Evolutionary conservation across 2,329 filamentous ascomycete genomes (phyloP), one percentile per base, ranked within the genome.

Genomic region (Exophiala calicioides): DNA sequence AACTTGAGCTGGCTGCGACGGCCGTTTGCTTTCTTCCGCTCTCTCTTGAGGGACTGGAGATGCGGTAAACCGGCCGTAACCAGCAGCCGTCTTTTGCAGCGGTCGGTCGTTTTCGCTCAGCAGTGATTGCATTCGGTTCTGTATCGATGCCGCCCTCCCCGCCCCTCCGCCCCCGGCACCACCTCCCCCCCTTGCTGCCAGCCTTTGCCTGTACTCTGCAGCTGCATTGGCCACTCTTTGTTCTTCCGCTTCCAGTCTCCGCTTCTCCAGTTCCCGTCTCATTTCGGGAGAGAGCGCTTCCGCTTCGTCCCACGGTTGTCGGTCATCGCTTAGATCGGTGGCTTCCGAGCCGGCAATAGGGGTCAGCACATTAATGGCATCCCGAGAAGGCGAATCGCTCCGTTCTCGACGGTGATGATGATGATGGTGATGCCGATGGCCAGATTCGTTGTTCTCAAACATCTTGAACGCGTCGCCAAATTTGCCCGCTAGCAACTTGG

Each of bases 391-490:
- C 68, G 76, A 67, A 66, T 74, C 50, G 62, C 75, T 55, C 69
- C 76, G 53, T 24, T 56, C 58, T 62, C 31, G 58, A 60, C 56
- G 51, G 79, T 1, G 75, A 71, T 10, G 73, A 73, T 49, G 8
- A 47, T 50, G 35, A 10, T 48, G 39, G 21, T 34, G 20, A 9
- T 41, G 35, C n/a, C n/a, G n/a, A 15, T 37, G 31, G 4, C 53
- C 57, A 10, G 57, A 54, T n/a, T 53, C 52, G n/a, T 56, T 52
- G 18, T 73, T 76, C 65, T 98, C 93, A 58, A 97, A 97, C 4
- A 86, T 80, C 62, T 91, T 89, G 70, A 97, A 96, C 3, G 91
- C 90, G 60, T 96, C 90, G 1, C 90, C 89, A 65, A 97, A 96
- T 58, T 86, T 89, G 18, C 90, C 88, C 4, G 84, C 85, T n/a